These are phyloP conservation scores for Amanita rubescens DNA, from an alignment of 768 basidiomycete species.

Conservation along the genomic window DNA sequence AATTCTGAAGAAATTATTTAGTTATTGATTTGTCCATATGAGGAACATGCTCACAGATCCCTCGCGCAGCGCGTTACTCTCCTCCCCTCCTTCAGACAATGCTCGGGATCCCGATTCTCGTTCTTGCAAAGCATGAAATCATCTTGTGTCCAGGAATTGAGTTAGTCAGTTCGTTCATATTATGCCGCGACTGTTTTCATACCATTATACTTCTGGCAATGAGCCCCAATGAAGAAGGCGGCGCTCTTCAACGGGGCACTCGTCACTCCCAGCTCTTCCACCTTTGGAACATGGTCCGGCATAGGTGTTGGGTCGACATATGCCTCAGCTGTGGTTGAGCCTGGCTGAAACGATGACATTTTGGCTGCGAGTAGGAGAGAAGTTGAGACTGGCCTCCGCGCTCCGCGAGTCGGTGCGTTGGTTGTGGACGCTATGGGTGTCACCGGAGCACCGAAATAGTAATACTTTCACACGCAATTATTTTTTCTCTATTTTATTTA, in stretches of 20 bases:
- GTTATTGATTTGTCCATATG: not conserved
- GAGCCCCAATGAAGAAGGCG: conserved; percentile 92
- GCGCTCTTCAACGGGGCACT: conserved; percentile 95
- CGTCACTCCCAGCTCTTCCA: conserved; percentile 82
- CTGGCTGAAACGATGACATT: conserved; percentile 49
- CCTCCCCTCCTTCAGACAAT: conserved; percentile 93
- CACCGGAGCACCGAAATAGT: no score
- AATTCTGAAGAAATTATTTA: conserved; percentile 53
- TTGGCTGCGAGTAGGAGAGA: conserved; percentile 16
- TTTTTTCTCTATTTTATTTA: no score
- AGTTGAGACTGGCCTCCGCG: not conserved
- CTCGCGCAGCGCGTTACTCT: conserved; percentile 93
- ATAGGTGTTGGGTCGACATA: conserved; percentile 63
- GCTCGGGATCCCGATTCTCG: conserved; percentile 82
- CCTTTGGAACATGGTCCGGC: conserved; percentile 60
- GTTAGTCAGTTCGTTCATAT: not conserved
- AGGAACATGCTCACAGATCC: conserved; percentile 60
- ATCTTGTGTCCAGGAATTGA: conserved; percentile 17
- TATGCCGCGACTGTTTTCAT: conserved; percentile 19
- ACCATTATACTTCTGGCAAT: conserved; percentile 98
- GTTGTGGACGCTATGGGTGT: no score
- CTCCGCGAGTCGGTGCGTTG: no score
- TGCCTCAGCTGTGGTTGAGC: conserved; percentile 38
- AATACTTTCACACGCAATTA: not conserved
- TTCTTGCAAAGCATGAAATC: conserved; percentile 89